Conservation (phyloP, 1,284 basidiomycete species). For the Melampsora americana region DNA sequence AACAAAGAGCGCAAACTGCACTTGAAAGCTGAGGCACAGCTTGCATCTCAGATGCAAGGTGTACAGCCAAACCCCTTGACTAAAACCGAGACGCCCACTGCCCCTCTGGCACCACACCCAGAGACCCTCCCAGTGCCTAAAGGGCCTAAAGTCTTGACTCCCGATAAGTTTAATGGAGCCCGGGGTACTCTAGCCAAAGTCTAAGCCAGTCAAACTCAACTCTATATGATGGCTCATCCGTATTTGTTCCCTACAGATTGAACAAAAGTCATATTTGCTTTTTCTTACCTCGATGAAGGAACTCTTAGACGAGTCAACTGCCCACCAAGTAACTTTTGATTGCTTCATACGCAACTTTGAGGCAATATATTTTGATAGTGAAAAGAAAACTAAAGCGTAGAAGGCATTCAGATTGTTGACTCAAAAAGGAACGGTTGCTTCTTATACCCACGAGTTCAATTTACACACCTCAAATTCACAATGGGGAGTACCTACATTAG, state of each 20-base stretch:
- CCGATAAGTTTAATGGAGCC: neutral
- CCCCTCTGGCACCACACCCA: too few species aligned
- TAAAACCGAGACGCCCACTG: too few species aligned
- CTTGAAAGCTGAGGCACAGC: neutral
- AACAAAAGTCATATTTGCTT: neutral
- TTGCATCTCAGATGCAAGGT: neutral
- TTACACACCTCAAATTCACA: neutral
- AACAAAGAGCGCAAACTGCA: neutral
- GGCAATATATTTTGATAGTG: too few species aligned
- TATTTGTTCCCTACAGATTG: neutral
- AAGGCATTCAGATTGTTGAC: too few species aligned
- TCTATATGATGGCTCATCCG: neutral
- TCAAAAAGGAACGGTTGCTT: slow-evolving; percentile 1
- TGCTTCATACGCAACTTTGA: neutral
- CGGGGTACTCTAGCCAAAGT: neutral
- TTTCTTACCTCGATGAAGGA: neutral
- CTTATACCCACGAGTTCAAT: slow-evolving; percentile 20
- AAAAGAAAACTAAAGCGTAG: too few species aligned
- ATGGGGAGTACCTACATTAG: neutral
- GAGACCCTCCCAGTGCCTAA: neutral
- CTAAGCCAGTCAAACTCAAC: neutral
- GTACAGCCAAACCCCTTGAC: too few species aligned
- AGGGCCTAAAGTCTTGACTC: neutral
- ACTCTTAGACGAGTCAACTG: neutral
- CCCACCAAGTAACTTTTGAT: neutral